These are phyloP conservation scores for Theobroma grandiflorum DNA, from an alignment of 441 rosid genomes.

Conservation along the genomic window DNA sequence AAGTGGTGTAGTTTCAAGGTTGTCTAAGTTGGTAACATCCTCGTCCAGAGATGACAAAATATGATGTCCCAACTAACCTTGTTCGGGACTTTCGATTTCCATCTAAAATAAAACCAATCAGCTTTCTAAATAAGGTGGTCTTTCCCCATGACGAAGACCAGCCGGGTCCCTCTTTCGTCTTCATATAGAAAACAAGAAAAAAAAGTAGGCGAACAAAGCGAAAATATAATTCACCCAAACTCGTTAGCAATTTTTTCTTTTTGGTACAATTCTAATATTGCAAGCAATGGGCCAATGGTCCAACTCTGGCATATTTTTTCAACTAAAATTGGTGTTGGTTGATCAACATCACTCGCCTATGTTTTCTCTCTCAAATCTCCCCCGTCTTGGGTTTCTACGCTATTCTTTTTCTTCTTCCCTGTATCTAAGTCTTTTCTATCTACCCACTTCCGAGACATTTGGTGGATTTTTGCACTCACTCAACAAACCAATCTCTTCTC, in stretches of 20 bases:
- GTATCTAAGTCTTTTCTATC: slow-evolving; percentile 17
- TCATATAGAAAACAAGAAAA: too few relatives aligned
- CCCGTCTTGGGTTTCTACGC: neutral
- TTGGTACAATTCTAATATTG: neutral
- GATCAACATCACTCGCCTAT: slow-evolving; percentile 2
- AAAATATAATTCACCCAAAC: neutral
- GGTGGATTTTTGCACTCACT: slow-evolving; percentile 7
- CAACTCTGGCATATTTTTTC: neutral
- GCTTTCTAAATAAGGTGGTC: neutral
- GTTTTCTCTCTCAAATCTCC: neutral
- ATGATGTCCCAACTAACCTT: neutral
- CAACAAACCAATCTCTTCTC: slow-evolving; percentile 2
- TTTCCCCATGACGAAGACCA: neutral
- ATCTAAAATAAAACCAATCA: neutral
- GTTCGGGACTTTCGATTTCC: neutral
- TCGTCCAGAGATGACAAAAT: neutral
- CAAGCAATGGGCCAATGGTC: neutral
- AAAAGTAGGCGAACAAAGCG: neutral
- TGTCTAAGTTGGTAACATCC: neutral
- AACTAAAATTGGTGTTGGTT: slow-evolving; percentile 5
- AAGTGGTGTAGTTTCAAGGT: neutral
- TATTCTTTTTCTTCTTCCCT: neutral
- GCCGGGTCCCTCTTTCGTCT: neutral
- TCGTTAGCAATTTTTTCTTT: too few relatives aligned
- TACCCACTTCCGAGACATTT: slow-evolving; percentile 21